Evolutionary conservation across 352 stramenopile genomes (phyloP).

Genomic region (Phytophthora syringae): DNA sequence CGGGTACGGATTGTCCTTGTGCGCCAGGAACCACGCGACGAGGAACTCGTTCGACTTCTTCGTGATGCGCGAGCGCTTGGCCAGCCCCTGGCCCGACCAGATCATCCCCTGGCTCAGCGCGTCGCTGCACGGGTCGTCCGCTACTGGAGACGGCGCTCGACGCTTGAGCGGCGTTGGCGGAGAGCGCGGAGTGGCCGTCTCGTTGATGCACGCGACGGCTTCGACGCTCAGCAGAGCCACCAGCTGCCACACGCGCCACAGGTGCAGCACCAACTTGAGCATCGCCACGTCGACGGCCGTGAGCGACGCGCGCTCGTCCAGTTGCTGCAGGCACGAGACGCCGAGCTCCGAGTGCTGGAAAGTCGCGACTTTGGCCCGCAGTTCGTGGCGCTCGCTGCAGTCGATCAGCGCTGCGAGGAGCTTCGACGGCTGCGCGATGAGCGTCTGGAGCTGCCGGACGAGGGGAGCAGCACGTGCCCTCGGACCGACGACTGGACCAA

Average conservation of each 20-base stretch:
- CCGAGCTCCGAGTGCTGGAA: conserved; percentile 52
- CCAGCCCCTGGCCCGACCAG: conserved; percentile 18
- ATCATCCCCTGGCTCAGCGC: conserved; percentile 47
- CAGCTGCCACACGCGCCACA: conserved; percentile 65
- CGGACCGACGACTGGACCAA: no score
- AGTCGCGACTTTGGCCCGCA: conserved; percentile 40
- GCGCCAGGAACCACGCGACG: conserved; percentile 85
- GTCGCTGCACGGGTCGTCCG: conserved; percentile 46
- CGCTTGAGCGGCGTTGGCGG: conserved; percentile 32
- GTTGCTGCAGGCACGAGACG: not conserved
- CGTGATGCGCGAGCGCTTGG: conserved; percentile 65
- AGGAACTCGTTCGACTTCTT: conserved; percentile 87
- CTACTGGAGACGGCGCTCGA: conserved; percentile 34
- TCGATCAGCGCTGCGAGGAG: conserved; percentile 57
- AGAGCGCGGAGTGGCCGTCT: conserved; percentile 24
- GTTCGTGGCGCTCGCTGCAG: conserved; percentile 18
- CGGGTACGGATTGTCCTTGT: conserved; percentile 88
- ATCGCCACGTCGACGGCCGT: conserved; percentile 59
- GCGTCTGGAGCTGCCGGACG: conserved; percentile 47
- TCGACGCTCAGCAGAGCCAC: conserved; percentile 50
- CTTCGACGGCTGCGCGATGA: conserved; percentile 55
- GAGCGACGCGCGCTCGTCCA: conserved; percentile 27
- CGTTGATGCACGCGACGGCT: conserved; percentile 43
- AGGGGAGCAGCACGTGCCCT: conserved; percentile 47
- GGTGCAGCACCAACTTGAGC: conserved; percentile 62